A percentile compares a stretch with the other conserved stretches of the same genome.
These are phyloP conservation scores for Paradendryphiella salina DNA, from an alignment of 2,329 filamentous ascomycete genomes.

Conservation along the genomic window DNA sequence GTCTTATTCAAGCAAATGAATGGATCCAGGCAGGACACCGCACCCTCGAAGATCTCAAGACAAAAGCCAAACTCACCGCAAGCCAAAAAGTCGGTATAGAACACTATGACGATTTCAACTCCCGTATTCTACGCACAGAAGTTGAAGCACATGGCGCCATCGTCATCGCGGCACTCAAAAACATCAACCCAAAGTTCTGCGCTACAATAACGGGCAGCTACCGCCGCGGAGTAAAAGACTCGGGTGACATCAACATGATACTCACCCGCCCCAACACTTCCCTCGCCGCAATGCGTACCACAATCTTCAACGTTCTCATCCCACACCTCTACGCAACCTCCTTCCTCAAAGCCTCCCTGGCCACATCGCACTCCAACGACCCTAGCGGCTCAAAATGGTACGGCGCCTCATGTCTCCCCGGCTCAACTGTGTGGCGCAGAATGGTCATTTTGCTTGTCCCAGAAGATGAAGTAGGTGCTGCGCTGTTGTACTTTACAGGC, in stretches of 20 bases:
- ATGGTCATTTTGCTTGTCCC: conserved; percentile 87
- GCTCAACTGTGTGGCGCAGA: conserved; percentile 67
- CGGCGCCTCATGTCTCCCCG: conserved; percentile 75
- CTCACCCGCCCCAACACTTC: conserved; percentile 68
- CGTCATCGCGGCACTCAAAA: conserved; percentile 62
- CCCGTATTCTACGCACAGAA: conserved; percentile 76
- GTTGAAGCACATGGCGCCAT: conserved; percentile 69
- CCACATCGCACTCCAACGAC: conserved; percentile 56
- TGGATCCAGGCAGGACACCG: conserved; percentile 78
- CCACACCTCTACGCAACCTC: conserved; percentile 59
- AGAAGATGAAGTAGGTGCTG: conserved; percentile 75
- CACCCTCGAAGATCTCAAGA: conserved; percentile 71
- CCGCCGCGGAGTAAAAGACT: conserved; percentile 72
- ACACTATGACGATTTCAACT: conserved; percentile 76
- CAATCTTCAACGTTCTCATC: conserved; percentile 67
- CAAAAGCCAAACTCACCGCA: conserved; percentile 63
- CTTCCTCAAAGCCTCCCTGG: conserved; percentile 73
- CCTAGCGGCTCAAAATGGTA: conserved; percentile 78
- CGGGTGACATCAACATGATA: conserved; percentile 83
- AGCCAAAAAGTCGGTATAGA: conserved; percentile 78
- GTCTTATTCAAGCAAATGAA: conserved; percentile 67
- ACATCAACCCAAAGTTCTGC: conserved; percentile 66
- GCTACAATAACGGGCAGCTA: conserved; percentile 83
- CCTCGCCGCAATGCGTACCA: conserved; percentile 59
- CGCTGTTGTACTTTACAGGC: conserved; percentile 92